A percentile compares a stretch with the other conserved stretches of the same genome.
Conservation (phyloP, 2,329 filamentous ascomycete genomes). For the Penicillium frequentans region DNA sequence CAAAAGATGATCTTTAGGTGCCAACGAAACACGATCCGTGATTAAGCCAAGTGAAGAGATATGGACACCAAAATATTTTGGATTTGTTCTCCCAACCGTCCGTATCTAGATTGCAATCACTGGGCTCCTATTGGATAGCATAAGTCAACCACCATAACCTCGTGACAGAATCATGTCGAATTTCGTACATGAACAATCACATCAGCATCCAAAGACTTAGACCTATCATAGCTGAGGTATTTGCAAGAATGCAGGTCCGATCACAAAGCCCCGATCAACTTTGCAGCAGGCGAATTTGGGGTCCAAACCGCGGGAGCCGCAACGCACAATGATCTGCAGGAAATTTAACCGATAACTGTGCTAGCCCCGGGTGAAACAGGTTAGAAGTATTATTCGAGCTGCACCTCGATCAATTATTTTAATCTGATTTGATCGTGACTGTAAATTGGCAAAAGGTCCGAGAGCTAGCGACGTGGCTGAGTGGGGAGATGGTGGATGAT, state of each 20-base stretch:
- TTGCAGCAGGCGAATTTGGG: neutral
- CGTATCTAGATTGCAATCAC: no score
- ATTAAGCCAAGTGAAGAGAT: no score
- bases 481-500: neutral
- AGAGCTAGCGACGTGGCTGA: neutral
- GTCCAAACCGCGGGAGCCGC: neutral
- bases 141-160: no score
- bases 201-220: no score
- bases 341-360: neutral
- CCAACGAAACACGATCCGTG: no score
- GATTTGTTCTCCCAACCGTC: no score
- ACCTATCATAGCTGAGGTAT: neutral
- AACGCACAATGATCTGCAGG: neutral
- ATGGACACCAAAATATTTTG: no score
- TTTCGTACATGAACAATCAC: no score
- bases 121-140: no score
- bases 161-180: no score
- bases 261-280: neutral
- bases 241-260: neutral
- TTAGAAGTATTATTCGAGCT: neutral
- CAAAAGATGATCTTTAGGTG: no score
- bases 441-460: neutral
- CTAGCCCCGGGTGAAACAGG: neutral
- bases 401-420: neutral
- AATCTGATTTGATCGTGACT: neutral